Base-by-base conservation (phyloP, 2,329 filamentous ascomycete genomes). In the Aspergillus versicolor region DNA sequence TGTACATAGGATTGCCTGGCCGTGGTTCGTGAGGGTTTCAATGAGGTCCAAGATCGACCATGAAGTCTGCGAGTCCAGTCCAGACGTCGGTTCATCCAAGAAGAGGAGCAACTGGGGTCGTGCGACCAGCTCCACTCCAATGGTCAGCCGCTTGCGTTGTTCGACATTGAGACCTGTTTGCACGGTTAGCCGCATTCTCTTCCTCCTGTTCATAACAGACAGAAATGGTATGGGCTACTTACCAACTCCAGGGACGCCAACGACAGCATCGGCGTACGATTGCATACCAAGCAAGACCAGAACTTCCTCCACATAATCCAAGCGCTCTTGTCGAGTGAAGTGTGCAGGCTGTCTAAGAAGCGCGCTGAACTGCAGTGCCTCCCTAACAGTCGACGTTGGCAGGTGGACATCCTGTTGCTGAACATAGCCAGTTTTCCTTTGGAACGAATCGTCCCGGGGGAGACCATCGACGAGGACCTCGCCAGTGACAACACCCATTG, bases 51-150 rank as follows among this genome's bases (percentile, higher is more conserved):
- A 82, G 70, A 97, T 96, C 61, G 91, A 90, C 91, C 91, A 97
- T 0, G 92, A 93, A 1, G 92, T 96, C 74, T 96, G 92, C 68
- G 87, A 90, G 74, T 97, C 93, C n/a, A 97, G 85, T 79, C 93
- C 93, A 24, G 92, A 96, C 3, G 92, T 97, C 12, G 92, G 93
- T 74, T 97, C 93, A 67, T 97, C 93, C 40, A 97, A 85, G 78
- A 97, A 97, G 46, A 97, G 85, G 59, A 97, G 82, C 52, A 97
- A 81, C 41, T 91, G 87, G 5, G 93, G 93, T 78, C 94, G 96
- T 6, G 93, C 93, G 41, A 91, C 92, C 21, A 97, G 82, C 72
- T 97, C 93, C n/a, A 97, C 92, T 74, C 91, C 93, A 61, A 97
- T 96, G 0, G 92, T 97, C 5, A 97, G 82, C 66, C 91, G 89